Evolutionary conservation across 23 red algal species (phyloP), one percentile per base, ranked within the genome.

Genomic region (Agarophyton chilense): DNA sequence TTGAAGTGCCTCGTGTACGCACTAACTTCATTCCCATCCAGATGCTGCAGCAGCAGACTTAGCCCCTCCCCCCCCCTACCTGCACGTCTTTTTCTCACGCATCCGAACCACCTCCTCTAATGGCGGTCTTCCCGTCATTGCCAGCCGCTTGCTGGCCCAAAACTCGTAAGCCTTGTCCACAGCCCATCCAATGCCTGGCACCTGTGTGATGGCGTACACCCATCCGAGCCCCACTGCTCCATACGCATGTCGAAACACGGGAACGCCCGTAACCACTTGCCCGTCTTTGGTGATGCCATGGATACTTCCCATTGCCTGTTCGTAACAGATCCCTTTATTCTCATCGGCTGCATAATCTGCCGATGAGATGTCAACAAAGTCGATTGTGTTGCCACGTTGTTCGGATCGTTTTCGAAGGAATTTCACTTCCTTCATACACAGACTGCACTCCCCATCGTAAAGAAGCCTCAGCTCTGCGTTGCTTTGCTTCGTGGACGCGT

Each of bases 391-490:
- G 44, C 58, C 49, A 32, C 64, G 67, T 7, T 40, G 78, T 42
- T 87, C 91, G 21, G 68, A 74, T n/a, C 86, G 78, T 51, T 44
- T 19, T 29, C 83, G 78, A 26, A 98, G 84, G 47, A 94, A 92
- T 19, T 49, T 60, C 19, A 94, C 81, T 46, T 98, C 96, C 60
- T 67, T 43, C 63, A 83, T 43, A 58, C 96, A 94, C 58, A 94
- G 81, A 29, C 86, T 64, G 62, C 96, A 98, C 25, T 98, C 92
- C n/a, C 86, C 77, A 75, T 98, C 96, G 57, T 87, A 98, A 17
- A 98, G 83, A 28, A 98, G 80, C 31, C 32, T 78, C 45, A 94
- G 75, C 24, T 75, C 41, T 66, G 82, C 75, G 63, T 42, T 70
- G 64, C n/a, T n/a, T n/a, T n/a, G n/a, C n/a, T n/a, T n/a, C n/a